phyloP scores from a whole-genome alignment of 140 eudicot genomes.

The Artemisia princeps region DNA sequence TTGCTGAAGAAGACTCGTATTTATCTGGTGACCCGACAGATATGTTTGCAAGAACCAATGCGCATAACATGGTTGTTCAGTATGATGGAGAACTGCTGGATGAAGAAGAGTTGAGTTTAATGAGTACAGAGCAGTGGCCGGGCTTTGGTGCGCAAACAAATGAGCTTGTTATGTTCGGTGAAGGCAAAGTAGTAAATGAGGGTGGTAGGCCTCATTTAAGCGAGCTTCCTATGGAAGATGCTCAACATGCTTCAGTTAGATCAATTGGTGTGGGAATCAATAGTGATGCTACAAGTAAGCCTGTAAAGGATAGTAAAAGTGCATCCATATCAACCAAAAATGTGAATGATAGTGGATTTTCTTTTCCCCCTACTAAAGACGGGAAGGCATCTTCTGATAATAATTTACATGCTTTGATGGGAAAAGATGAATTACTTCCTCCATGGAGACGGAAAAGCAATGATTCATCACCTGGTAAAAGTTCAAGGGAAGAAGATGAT shows the following conservation, averaged over 20 bases:
- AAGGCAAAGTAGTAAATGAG: slow-evolving; percentile 42
- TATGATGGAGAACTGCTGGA: slow-evolving; percentile 88
- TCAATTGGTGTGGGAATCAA: slow-evolving; percentile 87
- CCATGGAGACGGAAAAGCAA: slow-evolving; percentile 58
- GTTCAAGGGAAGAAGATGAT: slow-evolving; percentile 58
- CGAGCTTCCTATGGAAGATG: slow-evolving; percentile 44
- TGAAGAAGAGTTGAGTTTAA: slow-evolving; percentile 65
- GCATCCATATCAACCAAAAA: slow-evolving; percentile 24
- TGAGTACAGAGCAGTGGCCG: slow-evolving; percentile 82
- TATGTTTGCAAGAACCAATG: slow-evolving; percentile 44
- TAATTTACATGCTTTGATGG: slow-evolving; percentile 28
- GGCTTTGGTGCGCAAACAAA: slow-evolving; percentile 58
- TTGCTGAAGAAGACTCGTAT: slow-evolving; percentile 84
- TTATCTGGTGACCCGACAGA: slow-evolving; percentile 67
- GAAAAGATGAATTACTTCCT: slow-evolving; percentile 52
- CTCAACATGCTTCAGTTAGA: slow-evolving; percentile 64
- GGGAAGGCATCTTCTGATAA: slow-evolving; percentile 30
- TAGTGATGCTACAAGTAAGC: slow-evolving; percentile 41
- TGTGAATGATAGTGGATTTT: slow-evolving; percentile 57
- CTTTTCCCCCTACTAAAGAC: slow-evolving; percentile 79
- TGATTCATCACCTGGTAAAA: slow-evolving; percentile 57
- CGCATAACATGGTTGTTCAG: slow-evolving; percentile 38
- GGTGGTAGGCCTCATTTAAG: slow-evolving; percentile 45
- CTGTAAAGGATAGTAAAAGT: slow-evolving; percentile 33
- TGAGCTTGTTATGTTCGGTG: slow-evolving; percentile 58